Base-by-base conservation (phyloP, 495 filamentous ascomycete genomes). In the Penicillium daleae region DNA sequence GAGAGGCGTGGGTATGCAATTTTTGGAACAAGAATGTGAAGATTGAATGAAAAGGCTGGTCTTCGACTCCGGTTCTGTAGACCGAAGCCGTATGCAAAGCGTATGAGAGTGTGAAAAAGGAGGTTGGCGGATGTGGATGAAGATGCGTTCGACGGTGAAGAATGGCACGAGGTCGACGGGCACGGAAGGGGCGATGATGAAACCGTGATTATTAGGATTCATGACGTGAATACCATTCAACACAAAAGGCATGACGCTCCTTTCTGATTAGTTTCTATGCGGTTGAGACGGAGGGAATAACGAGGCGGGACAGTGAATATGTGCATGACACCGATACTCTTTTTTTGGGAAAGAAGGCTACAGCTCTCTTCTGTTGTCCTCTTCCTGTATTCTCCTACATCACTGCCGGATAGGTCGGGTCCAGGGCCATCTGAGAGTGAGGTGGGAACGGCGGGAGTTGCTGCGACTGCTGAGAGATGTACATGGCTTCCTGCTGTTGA, bases 1-100 rank as follows among this genome's bases (percentile, higher is more conserved):
- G 51, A 32, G 29, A 74, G 67, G 71, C 66, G 73, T 66, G 77
- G 76, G 77, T 80, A 80, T 80, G 77, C 77, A 78, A 72, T 76
- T 78, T 78, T 76, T 74, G 63, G 68, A 64, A 68, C 65, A 69
- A 66, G 64, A 71, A 69, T 58, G 57, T 58, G 64, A 66, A 71
- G 57, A 39, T 52, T 10, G 35, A 56, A 56, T 29, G 17, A 22
- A 66, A 65, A 37, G 66, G 66, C 64, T 70, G 66, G 63, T 68
- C 61, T 39, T 71, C 61, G 65, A 63, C 65, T 66, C 67, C 57
- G 59, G 59, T 59, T 57, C 46, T 60, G 65, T 10, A 40, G 57
- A 69, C 62, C 68, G 56, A 64, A 71, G 65, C 61, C 67, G 66
- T 72, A 71, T 73, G 70, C 70, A 71, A 72, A 68, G 70, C 70